Conservation (phyloP, 106 monocot genomes). For the Ottelia alismoides region DNA sequence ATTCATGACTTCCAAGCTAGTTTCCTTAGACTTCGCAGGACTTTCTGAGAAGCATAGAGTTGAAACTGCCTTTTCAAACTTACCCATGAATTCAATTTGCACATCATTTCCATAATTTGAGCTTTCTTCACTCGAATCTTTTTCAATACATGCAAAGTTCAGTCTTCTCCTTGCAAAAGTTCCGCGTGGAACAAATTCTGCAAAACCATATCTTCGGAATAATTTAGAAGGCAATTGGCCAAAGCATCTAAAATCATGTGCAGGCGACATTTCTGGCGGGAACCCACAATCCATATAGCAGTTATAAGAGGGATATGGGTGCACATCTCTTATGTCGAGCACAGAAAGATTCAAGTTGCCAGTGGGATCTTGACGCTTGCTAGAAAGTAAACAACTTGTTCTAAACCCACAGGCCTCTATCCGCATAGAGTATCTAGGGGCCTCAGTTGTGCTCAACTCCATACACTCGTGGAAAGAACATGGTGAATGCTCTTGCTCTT, state of each 20-base stretch:
- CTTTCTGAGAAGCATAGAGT: constrained; percentile 38
- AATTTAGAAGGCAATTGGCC: constrained; percentile 62
- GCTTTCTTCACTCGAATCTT: constrained; percentile 46
- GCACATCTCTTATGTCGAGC: constrained; percentile 27
- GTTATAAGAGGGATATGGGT: constrained; percentile 24
- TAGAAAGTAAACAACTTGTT: constrained; percentile 16
- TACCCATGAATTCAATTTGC: constrained; percentile 35
- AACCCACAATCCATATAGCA: constrained; percentile 24
- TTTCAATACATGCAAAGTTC: constrained; percentile 31
- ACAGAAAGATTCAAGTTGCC: constrained; percentile 34
- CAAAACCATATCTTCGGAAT: constrained; percentile 25
- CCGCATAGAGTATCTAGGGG: constrained; percentile 11
- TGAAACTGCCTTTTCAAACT: constrained; percentile 64
- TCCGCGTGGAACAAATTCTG: constrained; percentile 48
- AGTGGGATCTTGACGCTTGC: constrained; percentile 25
- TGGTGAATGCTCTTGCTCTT: constrained; percentile 4
- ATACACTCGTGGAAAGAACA: constrained; percentile 12
- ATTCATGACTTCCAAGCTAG: constrained; percentile 38
- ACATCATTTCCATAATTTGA: constrained; percentile 33
- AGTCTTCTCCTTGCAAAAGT: constrained; percentile 39
- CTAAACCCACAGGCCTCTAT: constrained; percentile 12
- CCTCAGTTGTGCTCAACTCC: constrained; percentile 14
- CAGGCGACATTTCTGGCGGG: constrained; percentile 25
- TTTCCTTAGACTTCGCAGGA: constrained; percentile 25
- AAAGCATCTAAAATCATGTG: constrained; percentile 55